Base-by-base conservation (phyloP, 176 grass and related monocot genomes). In the Saccharum officinarum region DNA sequence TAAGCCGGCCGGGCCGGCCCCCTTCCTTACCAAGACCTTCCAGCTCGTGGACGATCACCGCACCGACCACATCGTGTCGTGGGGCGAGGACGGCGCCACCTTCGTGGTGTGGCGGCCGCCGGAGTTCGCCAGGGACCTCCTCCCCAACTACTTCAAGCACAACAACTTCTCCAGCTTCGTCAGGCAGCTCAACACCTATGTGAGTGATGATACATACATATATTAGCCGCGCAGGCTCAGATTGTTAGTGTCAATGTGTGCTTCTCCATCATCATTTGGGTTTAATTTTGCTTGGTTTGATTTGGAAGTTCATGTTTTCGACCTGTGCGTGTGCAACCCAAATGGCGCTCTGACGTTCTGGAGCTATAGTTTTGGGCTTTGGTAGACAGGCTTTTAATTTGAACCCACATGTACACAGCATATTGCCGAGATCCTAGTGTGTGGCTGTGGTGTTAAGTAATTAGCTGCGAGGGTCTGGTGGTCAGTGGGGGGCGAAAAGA, bases 101-200 rank as follows among this genome's bases (percentile, higher is more conserved):
- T 94, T 97, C 81, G 94, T 97, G 40, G 87, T 97, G 23, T 94
- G 92, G 94, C 89, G 86, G 34, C 94, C 92, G 70, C 87, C 89
- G 64, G 89, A 92, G 80, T 94, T 97, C 73, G 82, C 94, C 61
- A 90, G 92, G 69, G 94, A 97, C 75, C 90, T 97, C 83, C 85
- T 97, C 39, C 92, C 92, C 71, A 94, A 78, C 88, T 97, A 92
- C 92, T 97, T 97, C 90, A 97, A 97, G 80, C 94, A 97, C 83
- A 92, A 88, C 73, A 97, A 97, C 90, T 94, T 97, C 92, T 92
- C 94, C 64, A 97, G 94, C 86, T 97, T 97, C 74, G 88, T 97
- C 82, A 92, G 94, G 86, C 94, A 97, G 86, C 94, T 97, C 52
- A 97, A 97, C 87, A 97, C 94, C 80, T 94, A 97, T 54, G 94